Conservation (phyloP, 495 filamentous ascomycete species). For the Diplogelasinospora grovesii region DNA sequence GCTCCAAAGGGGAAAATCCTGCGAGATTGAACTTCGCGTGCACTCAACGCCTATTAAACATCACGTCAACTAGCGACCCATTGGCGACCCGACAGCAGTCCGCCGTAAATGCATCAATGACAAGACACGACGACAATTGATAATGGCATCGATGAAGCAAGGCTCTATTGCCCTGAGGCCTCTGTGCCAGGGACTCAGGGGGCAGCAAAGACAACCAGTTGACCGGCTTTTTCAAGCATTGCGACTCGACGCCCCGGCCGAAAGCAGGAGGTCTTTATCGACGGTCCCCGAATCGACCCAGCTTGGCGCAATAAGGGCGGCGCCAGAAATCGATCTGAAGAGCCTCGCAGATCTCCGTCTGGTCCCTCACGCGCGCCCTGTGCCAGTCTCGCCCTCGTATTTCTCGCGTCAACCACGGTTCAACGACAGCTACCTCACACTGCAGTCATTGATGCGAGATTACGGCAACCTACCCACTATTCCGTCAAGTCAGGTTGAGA, state of each 20-base stretch:
- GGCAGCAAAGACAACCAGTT: slow-evolving; percentile 20
- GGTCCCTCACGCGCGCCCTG: slow-evolving; percentile 52
- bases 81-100: slow-evolving; percentile 6
- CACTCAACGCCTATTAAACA: background rate
- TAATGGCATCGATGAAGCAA: slow-evolving; percentile 27
- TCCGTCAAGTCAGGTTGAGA: slow-evolving; percentile 55
- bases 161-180: slow-evolving; percentile 18
- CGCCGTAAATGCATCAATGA: slow-evolving; percentile 20
- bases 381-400: slow-evolving; percentile 84
- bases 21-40: slow-evolving; percentile 12
- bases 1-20: slow-evolving; percentile 22
- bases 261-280: slow-evolving; percentile 14
- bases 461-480: slow-evolving; percentile 67
- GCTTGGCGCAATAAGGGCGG: slow-evolving; percentile 5
- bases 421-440: slow-evolving; percentile 72
- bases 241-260: slow-evolving; percentile 6
- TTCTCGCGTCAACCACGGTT: slow-evolving; percentile 82
- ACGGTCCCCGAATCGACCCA: slow-evolving; percentile 8
- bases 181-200: slow-evolving; percentile 7
- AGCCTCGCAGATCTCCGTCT: background rate
- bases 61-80: background rate
- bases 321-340: slow-evolving; percentile 12
- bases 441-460: slow-evolving; percentile 63
- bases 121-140: slow-evolving; percentile 13
- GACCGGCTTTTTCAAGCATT: slow-evolving; percentile 22